Base-by-base conservation (phyloP, 352 stramenopile genomes). In the Pythium graminicola region DNA sequence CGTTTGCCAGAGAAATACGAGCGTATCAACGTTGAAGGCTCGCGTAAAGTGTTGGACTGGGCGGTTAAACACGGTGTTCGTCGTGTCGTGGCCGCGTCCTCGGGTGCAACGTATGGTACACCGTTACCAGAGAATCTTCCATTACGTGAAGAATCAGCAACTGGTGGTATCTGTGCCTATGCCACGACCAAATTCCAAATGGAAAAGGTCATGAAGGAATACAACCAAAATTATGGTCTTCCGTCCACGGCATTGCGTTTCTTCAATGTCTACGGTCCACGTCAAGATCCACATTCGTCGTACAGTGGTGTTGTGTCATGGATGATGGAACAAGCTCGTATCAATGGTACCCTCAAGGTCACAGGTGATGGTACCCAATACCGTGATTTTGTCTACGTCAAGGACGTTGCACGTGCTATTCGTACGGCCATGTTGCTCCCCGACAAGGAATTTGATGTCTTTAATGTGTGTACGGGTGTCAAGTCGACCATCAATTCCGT, bases 251-350 rank as follows among this genome's bases (percentile, higher is more conserved):
- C 81, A 10, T 69, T 93, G 43, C 79, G 79, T 4, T 90, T 93
- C 50, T 93, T 93, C 62, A 93, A 93, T 47, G 81, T 90, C 5
- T 93, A 89, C 53, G 81, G 81, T 2, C 81, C 81, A 2, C 77
- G 81, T 13, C 81, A 92, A 54, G 81, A 92, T 52, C 79, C 81
- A 2, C 70, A 89, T 65, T 92, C 81, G 51, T 86, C 76, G 14
- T 89, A 92, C 66, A 89, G 79, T 45, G 81, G 81, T 14, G 81
- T 92, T 24, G 75, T 92, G 23, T 89, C 81, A 35, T 89, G 76
- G 78, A 88, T 92, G 60, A 92, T 92, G 81, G 81, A 92, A 58
- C 76, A 89, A 67, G 79, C 81, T 27, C 85, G 84, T 63, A 86
- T 78, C 58, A 87, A 92, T 57, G 79, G 77, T 41, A 85, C 76